Evolutionary conservation across 2,329 filamentous ascomycete genomes (phyloP), one percentile per base, ranked within the genome.

Genomic region (Zymoseptoria passerinii): DNA sequence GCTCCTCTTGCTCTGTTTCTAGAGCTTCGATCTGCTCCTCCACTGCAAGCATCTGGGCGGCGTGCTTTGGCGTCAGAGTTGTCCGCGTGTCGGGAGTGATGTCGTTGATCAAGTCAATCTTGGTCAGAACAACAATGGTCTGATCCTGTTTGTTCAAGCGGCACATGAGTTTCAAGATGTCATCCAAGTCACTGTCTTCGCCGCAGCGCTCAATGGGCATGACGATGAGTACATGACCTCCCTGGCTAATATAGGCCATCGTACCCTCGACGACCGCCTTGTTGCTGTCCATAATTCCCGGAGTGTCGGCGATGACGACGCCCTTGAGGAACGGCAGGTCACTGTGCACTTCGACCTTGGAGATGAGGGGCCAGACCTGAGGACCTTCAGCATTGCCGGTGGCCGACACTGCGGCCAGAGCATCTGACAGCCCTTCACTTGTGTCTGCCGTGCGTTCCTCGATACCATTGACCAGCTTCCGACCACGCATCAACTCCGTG

Each of bases 211-310:
- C 29, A 19, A 53, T 50, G 1, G 18, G 28, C 8, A 50, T 44
- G n/a, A 64, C 54, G 10, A 64, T 23, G 6, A 65, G 19, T 18
- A 68, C 55, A 13, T 52, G 55, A 9, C 58, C 59, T 2, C 59
- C 57, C 5, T 13, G 13, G 20, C 54, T 56, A 27, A 66, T 20
- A 27, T 66, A 66, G 3, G 53, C 23, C n/a, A 50, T 54, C 1
- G 66, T 64, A 1, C 48, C 48, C n/a, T 63, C 51, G 7, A 67
- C 62, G 18, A 63, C 54, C 1, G 50, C 40, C 9, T 48, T 53
- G 52, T 66, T 63, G 29, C 51, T 57, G 52, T 68, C 66, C 2
- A 54, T 53, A 10, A 63, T 53, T 1, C 65, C 66, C 1, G 66
- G 63, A 2, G 59, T 53, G 50, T 68, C 66, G 3, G 64, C 60